A percentile compares a stretch with the other conserved stretches of the same genome.
These are phyloP conservation scores for Atkinsonella hypoxylon DNA, from an alignment of 2,329 filamentous ascomycete species.

Conservation along the genomic window DNA sequence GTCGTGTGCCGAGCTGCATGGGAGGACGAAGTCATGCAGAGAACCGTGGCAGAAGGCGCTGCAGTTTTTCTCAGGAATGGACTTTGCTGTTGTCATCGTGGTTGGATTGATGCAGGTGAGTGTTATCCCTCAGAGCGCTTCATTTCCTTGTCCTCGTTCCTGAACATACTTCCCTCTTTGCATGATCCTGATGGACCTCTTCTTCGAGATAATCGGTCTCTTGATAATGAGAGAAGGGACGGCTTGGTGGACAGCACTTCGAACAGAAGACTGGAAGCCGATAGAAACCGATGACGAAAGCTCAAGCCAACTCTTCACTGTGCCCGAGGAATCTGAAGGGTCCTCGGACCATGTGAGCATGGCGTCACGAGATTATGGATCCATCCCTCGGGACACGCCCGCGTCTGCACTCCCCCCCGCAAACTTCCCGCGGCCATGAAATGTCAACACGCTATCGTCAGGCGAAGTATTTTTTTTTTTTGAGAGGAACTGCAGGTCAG, in stretches of 20 bases:
- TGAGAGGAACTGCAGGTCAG: no score
- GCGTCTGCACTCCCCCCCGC: not conserved
- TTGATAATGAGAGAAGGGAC: conserved; percentile 18
- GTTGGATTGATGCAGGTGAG: conserved; percentile 46
- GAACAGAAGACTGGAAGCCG: conserved; percentile 9
- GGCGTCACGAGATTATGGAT: conserved; percentile 10
- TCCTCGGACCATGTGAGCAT: conserved; percentile 9
- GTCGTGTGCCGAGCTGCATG: conserved; percentile 34
- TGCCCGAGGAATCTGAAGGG: conserved; percentile 16
- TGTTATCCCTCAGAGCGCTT: not conserved
- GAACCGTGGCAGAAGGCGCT: conserved; percentile 44
- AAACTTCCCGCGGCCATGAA: not conserved
- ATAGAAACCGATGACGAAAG: conserved; percentile 9
- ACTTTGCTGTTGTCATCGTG: conserved; percentile 40
- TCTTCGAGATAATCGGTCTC: conserved; percentile 18
- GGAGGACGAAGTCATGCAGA: conserved; percentile 35
- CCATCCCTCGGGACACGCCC: not conserved
- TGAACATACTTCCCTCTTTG: not conserved
- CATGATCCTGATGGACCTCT: not conserved
- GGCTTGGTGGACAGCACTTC: conserved; percentile 19
- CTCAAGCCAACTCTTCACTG: conserved; percentile 15
- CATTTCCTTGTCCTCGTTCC: not conserved
- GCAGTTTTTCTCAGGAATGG: conserved; percentile 38
- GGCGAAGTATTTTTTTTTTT: no score
- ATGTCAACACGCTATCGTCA: not conserved